A percentile compares a stretch with the other conserved stretches of the same genome.
Evolutionary conservation across 2,329 filamentous ascomycete genomes (phyloP).

Genomic region (Coniochaeta ligniaria): DNA sequence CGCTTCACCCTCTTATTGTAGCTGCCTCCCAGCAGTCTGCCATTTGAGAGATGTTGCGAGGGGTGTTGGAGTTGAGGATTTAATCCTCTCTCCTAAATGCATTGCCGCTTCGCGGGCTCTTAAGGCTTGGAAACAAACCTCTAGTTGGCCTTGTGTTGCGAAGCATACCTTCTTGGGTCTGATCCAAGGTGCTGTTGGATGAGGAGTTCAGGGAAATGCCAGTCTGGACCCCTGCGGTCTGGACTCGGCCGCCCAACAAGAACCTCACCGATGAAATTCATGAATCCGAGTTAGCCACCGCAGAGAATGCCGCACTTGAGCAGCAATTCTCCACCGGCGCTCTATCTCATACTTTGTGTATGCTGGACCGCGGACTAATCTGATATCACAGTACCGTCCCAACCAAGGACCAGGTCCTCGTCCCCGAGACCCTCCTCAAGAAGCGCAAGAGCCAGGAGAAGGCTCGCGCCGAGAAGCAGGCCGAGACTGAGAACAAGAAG

Average conservation of each 20-base stretch:
- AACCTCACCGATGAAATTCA: constrained; percentile 58
- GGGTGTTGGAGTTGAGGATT: constrained; percentile 76
- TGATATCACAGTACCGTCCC: constrained; percentile 71
- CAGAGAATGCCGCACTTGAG: constrained; percentile 90
- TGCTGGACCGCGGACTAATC: constrained; percentile 75
- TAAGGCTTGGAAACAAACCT: neutral
- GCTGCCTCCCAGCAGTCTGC: constrained; percentile 32
- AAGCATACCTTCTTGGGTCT: constrained; percentile 45
- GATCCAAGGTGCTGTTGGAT: constrained; percentile 69
- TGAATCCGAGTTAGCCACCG: constrained; percentile 70
- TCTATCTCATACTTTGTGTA: constrained; percentile 56
- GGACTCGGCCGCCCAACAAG: constrained; percentile 6
- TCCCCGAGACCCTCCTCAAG: constrained; percentile 99
- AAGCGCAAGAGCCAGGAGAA: constrained; percentile 99
- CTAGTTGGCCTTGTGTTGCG: constrained; percentile 14
- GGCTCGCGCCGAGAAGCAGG: constrained; percentile 81
- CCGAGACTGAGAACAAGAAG: constrained; percentile 80
- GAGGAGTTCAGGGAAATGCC: constrained; percentile 36
- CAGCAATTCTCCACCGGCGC: constrained; percentile 92
- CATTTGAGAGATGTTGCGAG: constrained; percentile 51
- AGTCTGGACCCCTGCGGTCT: constrained; percentile 7
- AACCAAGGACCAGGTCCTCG: constrained; percentile 90
- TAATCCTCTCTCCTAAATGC: constrained; percentile 62
- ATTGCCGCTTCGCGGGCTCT: constrained; percentile 49
- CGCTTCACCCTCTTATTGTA: constrained; percentile 46